phyloP scores from a whole-genome alignment of 495 filamentous ascomycete genomes.

The Neurospora sp. region DNA sequence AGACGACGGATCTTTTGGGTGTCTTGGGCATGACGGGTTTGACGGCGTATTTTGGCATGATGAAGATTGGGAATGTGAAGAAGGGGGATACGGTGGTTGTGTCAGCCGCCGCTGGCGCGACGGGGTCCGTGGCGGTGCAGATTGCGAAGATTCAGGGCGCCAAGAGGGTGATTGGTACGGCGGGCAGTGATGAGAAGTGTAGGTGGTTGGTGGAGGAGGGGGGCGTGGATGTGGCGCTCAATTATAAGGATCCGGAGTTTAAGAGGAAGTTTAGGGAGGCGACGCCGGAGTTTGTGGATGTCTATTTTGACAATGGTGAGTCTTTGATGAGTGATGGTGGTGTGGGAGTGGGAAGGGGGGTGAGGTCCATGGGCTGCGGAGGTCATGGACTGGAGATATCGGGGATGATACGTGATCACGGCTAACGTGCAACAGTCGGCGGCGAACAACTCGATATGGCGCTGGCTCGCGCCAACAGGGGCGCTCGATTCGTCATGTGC shows the following conservation, averaged over 20 bases:
- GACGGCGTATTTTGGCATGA: slow-evolving; percentile 60
- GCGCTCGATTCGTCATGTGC: slow-evolving; percentile 51
- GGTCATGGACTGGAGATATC: no score
- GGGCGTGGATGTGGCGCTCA: slow-evolving; percentile 54
- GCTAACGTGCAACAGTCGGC: slow-evolving; percentile 29
- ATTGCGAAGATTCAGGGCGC: slow-evolving; percentile 58
- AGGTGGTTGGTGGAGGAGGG: slow-evolving; percentile 47
- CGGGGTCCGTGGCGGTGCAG: slow-evolving; percentile 58
- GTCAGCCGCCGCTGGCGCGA: slow-evolving; percentile 61
- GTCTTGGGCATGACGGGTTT: slow-evolving; percentile 51
- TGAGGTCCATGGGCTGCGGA: no score
- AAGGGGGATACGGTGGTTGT: slow-evolving; percentile 55
- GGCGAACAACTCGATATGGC: slow-evolving; percentile 55
- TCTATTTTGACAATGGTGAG: slow-evolving; percentile 56
- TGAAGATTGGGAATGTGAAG: slow-evolving; percentile 45
- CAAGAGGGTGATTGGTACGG: slow-evolving; percentile 46
- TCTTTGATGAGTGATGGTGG: background rate
- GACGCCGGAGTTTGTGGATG: slow-evolving; percentile 52
- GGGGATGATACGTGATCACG: background rate
- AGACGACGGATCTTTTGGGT: slow-evolving; percentile 49
- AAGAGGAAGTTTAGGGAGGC: slow-evolving; percentile 43
- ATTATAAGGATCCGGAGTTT: slow-evolving; percentile 55
- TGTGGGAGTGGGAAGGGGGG: background rate
- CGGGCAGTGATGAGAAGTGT: slow-evolving; percentile 55
- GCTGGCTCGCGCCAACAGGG: slow-evolving; percentile 42